Conservation (phyloP, 108 stramenopile species). For the Nitzschia palea region DNA sequence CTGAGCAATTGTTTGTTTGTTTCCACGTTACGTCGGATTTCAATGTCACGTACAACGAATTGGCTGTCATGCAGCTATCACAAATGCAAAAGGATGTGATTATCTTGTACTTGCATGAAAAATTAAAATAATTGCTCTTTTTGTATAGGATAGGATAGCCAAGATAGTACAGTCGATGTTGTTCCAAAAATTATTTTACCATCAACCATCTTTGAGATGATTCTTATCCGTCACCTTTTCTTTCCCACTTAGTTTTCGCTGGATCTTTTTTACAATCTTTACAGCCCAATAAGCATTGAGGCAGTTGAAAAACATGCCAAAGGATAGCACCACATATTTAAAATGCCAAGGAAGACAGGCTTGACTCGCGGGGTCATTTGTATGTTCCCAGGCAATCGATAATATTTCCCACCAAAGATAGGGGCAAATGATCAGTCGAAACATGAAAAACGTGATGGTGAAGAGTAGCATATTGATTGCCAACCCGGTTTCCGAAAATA, state of each 20-base stretch:
- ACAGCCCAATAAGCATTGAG: conserved; percentile 61
- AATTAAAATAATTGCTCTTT: too few species aligned
- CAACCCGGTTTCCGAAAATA: conserved; percentile 5
- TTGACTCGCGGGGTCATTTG: conserved; percentile 16
- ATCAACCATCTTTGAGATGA: conserved; percentile 28
- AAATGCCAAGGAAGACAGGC: conserved; percentile 53
- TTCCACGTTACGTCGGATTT: too few species aligned
- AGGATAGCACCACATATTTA: conserved; percentile 32
- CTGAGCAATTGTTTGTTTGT: too few species aligned
- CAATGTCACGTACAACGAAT: too few species aligned
- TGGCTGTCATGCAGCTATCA: too few species aligned
- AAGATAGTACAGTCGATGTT: too few species aligned
- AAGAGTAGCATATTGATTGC: conserved; percentile 41
- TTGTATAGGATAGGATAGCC: too few species aligned
- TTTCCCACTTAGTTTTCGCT: conserved; percentile 47
- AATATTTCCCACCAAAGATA: conserved; percentile 42
- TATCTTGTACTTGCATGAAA: too few species aligned
- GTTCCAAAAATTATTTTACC: too few species aligned
- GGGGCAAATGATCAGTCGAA: conserved; percentile 49
- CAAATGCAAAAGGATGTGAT: too few species aligned
- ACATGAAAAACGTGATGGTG: conserved; percentile 44
- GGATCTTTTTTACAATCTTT: conserved; percentile 55
- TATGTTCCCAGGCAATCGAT: conserved; percentile 9
- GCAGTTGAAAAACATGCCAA: conserved; percentile 55
- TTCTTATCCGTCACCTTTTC: conserved; percentile 50